phyloP scores from a whole-genome alignment of 2,329 filamentous ascomycete species.

The Aspergillus tanneri region DNA sequence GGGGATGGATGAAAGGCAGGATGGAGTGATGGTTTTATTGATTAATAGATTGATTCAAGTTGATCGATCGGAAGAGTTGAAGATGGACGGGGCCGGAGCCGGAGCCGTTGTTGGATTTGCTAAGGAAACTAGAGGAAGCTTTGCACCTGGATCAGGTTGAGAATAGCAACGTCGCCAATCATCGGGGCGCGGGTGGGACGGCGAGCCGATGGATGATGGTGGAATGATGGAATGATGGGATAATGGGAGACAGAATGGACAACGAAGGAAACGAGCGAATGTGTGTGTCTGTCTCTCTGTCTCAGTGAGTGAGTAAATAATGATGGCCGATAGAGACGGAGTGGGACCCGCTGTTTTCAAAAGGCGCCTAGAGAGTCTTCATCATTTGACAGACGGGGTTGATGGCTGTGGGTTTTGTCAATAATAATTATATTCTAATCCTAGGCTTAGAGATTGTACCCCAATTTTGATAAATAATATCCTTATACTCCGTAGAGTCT shows the following conservation, averaged over 20 bases:
- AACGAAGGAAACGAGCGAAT: not conserved
- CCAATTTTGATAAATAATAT: too few relatives aligned
- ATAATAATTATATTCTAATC: too few relatives aligned
- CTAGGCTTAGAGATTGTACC: too few relatives aligned
- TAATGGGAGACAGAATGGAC: not conserved
- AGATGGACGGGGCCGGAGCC: not conserved
- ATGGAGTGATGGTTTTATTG: not conserved
- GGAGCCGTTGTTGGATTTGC: slow-evolving; percentile 5
- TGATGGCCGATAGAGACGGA: not conserved
- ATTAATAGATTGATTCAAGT: not conserved
- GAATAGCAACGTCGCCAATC: not conserved
- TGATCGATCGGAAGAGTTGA: not conserved
- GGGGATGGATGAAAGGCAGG: not conserved
- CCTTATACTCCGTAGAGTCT: too few relatives aligned
- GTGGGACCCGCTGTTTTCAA: slow-evolving; percentile 23
- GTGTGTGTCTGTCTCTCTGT: too few relatives aligned
- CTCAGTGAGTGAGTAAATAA: not conserved
- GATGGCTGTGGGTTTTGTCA: too few relatives aligned
- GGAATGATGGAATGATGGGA: not conserved
- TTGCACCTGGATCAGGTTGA: not conserved
- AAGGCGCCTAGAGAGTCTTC: slow-evolving; percentile 17
- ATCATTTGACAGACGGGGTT: slow-evolving; percentile 2
- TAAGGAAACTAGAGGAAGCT: slow-evolving; percentile 7
- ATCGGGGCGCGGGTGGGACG: not conserved
- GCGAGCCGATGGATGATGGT: not conserved